Conservation (phyloP, 257 asterid genomes). For the Solanum arcanum region DNA sequence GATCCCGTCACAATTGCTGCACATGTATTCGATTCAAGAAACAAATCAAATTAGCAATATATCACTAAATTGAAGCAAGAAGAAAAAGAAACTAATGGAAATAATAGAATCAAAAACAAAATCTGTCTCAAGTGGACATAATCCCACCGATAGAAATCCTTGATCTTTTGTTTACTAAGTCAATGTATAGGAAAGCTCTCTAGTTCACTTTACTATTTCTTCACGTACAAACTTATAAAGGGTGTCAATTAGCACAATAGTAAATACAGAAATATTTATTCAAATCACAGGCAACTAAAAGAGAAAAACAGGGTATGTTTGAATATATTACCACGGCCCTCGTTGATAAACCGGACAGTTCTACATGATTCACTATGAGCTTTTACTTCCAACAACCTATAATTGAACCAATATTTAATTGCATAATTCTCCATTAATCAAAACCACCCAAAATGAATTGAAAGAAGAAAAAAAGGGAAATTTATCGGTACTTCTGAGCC, state of each 20-base stretch:
- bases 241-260: background rate
- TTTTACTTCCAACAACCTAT: constrained; percentile 54
- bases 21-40: background rate
- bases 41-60: background rate
- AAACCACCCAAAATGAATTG: background rate
- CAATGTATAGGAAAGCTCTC: background rate
- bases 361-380: constrained; percentile 90
- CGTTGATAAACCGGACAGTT: constrained; percentile 74
- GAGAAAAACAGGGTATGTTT: background rate
- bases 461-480: background rate
- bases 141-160: background rate
- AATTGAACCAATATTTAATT: background rate
- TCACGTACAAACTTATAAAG: background rate
- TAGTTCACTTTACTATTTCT: background rate
- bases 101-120: background rate
- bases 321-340: constrained; percentile 58
- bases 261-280: background rate
- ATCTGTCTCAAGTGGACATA: background rate
- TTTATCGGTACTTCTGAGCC: constrained; percentile 38
- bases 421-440: background rate
- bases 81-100: background rate
- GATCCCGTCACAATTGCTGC: constrained; percentile 86
- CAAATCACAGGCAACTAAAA: background rate
- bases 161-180: background rate
- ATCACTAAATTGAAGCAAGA: background rate